Base-by-base conservation (phyloP, 345 rosid genomes). In the Melaleuca alternifolia region DNA sequence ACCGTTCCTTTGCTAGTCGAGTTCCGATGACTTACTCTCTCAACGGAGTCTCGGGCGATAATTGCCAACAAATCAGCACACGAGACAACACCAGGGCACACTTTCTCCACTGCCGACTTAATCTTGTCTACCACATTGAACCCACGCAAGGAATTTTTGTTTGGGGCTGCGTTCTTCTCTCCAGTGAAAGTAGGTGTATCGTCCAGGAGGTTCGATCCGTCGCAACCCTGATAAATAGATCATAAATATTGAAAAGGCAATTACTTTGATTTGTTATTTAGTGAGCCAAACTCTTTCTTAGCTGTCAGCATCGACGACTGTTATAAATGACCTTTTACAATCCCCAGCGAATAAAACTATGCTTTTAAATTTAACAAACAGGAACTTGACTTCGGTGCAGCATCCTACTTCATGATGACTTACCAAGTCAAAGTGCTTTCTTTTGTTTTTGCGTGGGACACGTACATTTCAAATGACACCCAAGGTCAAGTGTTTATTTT, bases 61-160 rank as follows among this genome's bases (percentile, higher is more conserved):
- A 94, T 84, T 26, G 96, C 91, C 24, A 94, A 56, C 77, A 93
- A 54, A 89, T 94, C 95, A 65, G 95, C 93, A 48, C 94, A 94
- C 3, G 94, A 93, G 30, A 94, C 93, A 6, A 91, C 87, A 11
- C 91, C 87, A 1, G 93, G 95, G 86, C 95, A 92, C 21, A 88
- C 90, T 83, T 85, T 82, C 91, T 94, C 94, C 59, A 92, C 91
- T 20, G 76, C 85, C 11, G 91, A 87, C 88, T 94, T 92, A 33
- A 93, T 92, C 16, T 88, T 26, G 88, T 91, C 91, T 14, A 93
- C 85, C 20, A 88, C 93, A 11, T 93, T 83, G 52, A 89, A 93
- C 14, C 96, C 93, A 83, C 94, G 87, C 8, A 20, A 87, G 0
- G 94, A 94, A 87, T 91, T 91, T 23, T 85, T 48, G 84, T 90